These are phyloP conservation scores for Trypanosoma mega DNA, from an alignment of 208 protist genomes.

Conservation along the genomic window DNA sequence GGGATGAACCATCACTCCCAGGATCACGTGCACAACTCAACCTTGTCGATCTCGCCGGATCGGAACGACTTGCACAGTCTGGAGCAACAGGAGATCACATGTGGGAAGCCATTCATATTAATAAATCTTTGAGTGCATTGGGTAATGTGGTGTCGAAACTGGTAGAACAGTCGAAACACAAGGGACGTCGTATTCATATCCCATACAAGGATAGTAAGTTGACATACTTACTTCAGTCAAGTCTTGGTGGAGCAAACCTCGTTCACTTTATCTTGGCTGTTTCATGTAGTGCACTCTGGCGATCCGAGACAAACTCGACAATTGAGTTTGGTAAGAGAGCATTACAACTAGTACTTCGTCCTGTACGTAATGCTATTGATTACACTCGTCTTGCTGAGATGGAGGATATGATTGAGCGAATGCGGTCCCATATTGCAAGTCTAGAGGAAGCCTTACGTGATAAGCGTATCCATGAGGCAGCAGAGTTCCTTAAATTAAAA, in stretches of 20 bases:
- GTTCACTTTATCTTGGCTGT: constrained; percentile 87
- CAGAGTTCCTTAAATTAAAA: constrained; percentile 80
- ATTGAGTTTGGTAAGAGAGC: constrained; percentile 91
- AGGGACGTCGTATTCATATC: constrained; percentile 79
- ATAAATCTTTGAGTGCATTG: constrained; percentile 93
- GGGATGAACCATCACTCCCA: constrained; percentile 85
- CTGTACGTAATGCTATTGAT: constrained; percentile 89
- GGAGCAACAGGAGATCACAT: constrained; percentile 83
- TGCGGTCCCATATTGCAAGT: constrained; percentile 83
- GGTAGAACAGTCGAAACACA: constrained; percentile 83
- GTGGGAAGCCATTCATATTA: constrained; percentile 93
- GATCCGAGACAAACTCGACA: constrained; percentile 81
- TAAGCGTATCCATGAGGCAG: constrained; percentile 54
- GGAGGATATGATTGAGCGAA: constrained; percentile 92
- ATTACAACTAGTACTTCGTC: constrained; percentile 81
- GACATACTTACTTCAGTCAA: constrained; percentile 91
- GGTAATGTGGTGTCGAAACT: constrained; percentile 92
- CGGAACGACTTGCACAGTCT: constrained; percentile 85
- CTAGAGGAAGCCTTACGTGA: constrained; percentile 78
- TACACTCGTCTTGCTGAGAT: constrained; percentile 92
- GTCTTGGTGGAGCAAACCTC: constrained; percentile 84
- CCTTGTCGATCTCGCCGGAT: constrained; percentile 94
- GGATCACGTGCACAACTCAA: constrained; percentile 89
- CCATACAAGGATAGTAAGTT: constrained; percentile 94
- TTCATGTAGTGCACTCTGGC: constrained; percentile 77